A percentile compares a stretch with the other conserved stretches of the same genome.
These are phyloP conservation scores for Fusarium siculi DNA, from an alignment of 2,329 filamentous ascomycete species.

Conservation along the genomic window DNA sequence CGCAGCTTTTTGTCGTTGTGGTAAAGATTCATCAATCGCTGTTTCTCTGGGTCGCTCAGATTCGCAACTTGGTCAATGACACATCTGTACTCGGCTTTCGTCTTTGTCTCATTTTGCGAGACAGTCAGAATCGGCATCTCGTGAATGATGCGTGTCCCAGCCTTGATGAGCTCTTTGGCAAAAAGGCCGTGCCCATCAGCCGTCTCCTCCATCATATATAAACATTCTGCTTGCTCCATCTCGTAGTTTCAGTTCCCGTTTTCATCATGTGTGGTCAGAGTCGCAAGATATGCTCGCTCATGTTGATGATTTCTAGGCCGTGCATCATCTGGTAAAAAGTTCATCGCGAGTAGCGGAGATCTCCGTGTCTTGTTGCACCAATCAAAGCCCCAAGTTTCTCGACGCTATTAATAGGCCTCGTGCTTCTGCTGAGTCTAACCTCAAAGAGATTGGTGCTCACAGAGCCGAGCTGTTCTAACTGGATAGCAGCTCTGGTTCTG, in stretches of 20 bases:
- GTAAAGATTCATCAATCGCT: background rate
- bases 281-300: background rate
- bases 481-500: background rate
- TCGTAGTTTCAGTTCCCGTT: fast-evolving
- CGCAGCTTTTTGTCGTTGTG: conserved; percentile 14
- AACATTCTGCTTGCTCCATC: background rate
- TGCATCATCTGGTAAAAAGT: background rate
- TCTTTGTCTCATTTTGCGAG: conserved; percentile 1
- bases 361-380: background rate
- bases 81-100: conserved; percentile 6
- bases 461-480: background rate
- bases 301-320: too few species aligned
- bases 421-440: background rate
- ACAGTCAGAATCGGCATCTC: conserved; percentile 1
- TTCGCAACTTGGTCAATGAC: background rate
- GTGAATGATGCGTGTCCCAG: conserved; percentile 17
- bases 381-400: background rate
- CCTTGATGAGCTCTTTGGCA: background rate
- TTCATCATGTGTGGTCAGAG: background rate
- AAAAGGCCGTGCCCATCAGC: conserved; percentile 2
- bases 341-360: background rate
- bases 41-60: background rate
- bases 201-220: background rate
- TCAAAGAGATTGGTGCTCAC: fast-evolving
- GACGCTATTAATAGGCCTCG: background rate